These are phyloP conservation scores for Tulasnella sp. DNA, from an alignment of 768 basidiomycete species.

Conservation along the genomic window DNA sequence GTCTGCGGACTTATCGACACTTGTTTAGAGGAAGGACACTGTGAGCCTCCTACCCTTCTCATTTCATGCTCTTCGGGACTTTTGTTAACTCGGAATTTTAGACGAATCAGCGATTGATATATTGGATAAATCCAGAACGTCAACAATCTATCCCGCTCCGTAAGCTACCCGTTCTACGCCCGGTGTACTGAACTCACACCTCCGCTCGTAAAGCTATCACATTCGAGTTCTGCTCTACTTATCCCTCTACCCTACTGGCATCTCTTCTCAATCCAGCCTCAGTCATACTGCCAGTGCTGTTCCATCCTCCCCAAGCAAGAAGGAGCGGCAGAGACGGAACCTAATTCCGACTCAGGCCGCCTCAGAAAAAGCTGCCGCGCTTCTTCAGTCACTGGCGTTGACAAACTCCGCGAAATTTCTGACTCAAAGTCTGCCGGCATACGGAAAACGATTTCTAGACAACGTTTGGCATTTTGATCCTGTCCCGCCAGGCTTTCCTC, in stretches of 20 bases:
- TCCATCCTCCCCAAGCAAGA: background rate
- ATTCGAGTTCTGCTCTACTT: background rate
- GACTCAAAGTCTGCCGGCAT: background rate
- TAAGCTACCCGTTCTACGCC: background rate
- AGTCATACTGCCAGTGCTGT: background rate
- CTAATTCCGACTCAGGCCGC: background rate
- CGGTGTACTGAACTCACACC: background rate
- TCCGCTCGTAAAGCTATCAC: background rate
- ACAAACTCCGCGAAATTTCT: background rate
- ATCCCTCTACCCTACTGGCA: background rate
- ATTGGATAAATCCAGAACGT: constrained; percentile 3
- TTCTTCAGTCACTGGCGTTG: constrained; percentile 1
- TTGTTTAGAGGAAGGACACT: constrained; percentile 8
- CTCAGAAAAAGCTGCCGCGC: background rate
- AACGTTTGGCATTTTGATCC: background rate
- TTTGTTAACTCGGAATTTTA: background rate
- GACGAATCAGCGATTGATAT: background rate
- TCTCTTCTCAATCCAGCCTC: background rate
- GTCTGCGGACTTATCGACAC: background rate
- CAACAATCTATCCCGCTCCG: constrained; percentile 1
- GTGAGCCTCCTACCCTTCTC: background rate
- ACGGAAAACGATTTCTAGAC: background rate
- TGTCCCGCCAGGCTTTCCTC: background rate
- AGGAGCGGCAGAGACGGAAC: background rate
- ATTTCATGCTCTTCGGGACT: background rate